Percentiles rank a stretch among this genome's conserved stretches.
phyloP scores from a whole-genome alignment of 2,329 filamentous ascomycete species.

The Fusarium gaditjirri region DNA sequence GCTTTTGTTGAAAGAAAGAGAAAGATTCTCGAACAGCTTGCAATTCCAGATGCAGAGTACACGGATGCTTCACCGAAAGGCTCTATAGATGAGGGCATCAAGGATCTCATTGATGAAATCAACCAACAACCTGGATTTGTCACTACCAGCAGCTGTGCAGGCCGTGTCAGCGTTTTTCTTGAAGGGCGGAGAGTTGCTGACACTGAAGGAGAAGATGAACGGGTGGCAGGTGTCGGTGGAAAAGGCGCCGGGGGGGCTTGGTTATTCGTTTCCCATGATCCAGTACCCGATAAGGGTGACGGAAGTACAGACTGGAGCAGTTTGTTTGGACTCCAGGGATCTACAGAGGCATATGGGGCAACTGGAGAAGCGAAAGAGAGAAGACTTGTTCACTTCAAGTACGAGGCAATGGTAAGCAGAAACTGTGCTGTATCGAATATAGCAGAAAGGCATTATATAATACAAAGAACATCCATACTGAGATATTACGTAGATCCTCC shows the following conservation, averaged over 20 bases:
- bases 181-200: constrained; percentile 71
- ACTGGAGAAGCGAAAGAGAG: constrained; percentile 45
- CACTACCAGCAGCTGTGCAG: constrained; percentile 93
- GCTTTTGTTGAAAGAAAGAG: constrained; percentile 72
- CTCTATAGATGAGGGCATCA: constrained; percentile 81
- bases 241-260: constrained; percentile 87
- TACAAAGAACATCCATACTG: constrained; percentile 35
- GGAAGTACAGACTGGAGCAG: constrained; percentile 47
- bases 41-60: constrained; percentile 76
- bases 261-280: constrained; percentile 89
- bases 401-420: constrained; percentile 86
- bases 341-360: constrained; percentile 41
- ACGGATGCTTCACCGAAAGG: constrained; percentile 90
- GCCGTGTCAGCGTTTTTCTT: constrained; percentile 86
- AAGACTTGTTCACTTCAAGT: constrained; percentile 83
- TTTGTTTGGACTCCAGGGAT: constrained; percentile 41
- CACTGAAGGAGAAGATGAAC: constrained; percentile 35
- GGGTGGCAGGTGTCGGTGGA: constrained; percentile 74
- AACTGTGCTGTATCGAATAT: not conserved
- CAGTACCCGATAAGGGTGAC: constrained; percentile 56
- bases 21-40: constrained; percentile 77
- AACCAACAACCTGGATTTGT: constrained; percentile 80
- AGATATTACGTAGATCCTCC: constrained; percentile 75
- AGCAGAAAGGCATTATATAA: constrained; percentile 38
- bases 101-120: constrained; percentile 79